Percentiles rank a stretch among this genome's conserved stretches.
These are phyloP conservation scores for Trypanosoma brucei DNA, from an alignment of 208 protist species.

Conservation along the genomic window DNA sequence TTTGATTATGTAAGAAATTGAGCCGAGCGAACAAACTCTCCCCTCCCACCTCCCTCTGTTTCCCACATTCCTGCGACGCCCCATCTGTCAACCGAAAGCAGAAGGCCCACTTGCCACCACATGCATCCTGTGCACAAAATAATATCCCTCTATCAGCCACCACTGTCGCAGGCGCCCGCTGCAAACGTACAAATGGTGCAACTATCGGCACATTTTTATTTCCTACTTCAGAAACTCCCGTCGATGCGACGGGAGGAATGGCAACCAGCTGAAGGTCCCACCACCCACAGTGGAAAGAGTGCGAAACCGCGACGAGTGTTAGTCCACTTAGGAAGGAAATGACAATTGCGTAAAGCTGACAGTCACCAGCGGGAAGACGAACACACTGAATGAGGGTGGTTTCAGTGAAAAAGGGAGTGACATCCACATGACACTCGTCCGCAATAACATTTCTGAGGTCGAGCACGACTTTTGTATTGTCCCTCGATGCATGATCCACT, in stretches of 20 bases:
- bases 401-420: background rate
- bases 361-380: background rate
- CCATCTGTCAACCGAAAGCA: background rate
- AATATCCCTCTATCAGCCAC: background rate
- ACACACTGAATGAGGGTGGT: constrained; percentile 5
- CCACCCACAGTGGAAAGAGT: background rate
- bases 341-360: background rate
- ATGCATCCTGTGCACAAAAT: constrained; percentile 13
- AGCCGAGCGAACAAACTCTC: too few species aligned
- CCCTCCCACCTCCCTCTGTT: background rate
- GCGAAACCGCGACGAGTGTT: constrained; percentile 3
- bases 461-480: background rate
- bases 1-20: too few species aligned
- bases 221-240: too few species aligned
- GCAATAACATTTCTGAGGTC: background rate
- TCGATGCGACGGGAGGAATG: background rate
- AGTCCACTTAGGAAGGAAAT: constrained; percentile 14
- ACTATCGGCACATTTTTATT: background rate
- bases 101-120: constrained; percentile 6
- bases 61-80: background rate
- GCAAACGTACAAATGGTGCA: constrained; percentile 9
- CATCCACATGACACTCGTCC: background rate
- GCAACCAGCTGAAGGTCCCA: constrained; percentile 14
- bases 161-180: background rate
- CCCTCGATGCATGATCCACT: background rate